Percentiles rank a stretch among this genome's conserved stretches.
phyloP scores from a whole-genome alignment of 2,329 filamentous ascomycete species.

The Arthrobotrys megalospora region DNA sequence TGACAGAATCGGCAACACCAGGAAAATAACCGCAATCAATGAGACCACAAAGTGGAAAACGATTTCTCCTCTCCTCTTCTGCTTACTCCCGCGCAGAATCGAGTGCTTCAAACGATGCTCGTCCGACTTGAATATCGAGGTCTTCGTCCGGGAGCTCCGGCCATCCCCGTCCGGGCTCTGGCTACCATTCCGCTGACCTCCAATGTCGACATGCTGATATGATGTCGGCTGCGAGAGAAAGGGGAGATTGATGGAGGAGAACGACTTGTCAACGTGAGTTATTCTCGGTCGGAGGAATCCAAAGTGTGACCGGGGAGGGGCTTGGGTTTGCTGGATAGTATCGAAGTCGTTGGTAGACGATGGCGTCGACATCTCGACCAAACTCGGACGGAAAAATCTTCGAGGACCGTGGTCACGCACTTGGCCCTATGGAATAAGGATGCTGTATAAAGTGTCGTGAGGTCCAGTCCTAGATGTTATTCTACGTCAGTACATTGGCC shows the following conservation, averaged over 20 bases:
- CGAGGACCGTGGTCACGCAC: background rate
- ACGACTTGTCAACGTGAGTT: slow-evolving; percentile 27
- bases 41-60: slow-evolving; percentile 50
- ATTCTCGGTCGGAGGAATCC: slow-evolving; percentile 45
- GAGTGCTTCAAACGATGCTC: slow-evolving; percentile 51
- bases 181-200: slow-evolving; percentile 17
- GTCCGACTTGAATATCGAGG: slow-evolving; percentile 51
- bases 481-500: background rate
- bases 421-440: background rate
- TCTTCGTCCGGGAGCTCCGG: slow-evolving; percentile 42
- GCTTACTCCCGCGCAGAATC: slow-evolving; percentile 42
- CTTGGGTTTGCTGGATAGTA: slow-evolving; percentile 14
- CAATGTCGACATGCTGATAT: slow-evolving; percentile 36
- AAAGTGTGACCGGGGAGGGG: slow-evolving; percentile 32
- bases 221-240: slow-evolving; percentile 32
- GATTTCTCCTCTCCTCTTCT: slow-evolving; percentile 47
- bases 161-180: slow-evolving; percentile 40
- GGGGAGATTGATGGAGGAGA: slow-evolving; percentile 42
- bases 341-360: slow-evolving; percentile 29
- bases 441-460: slow-evolving; percentile 6
- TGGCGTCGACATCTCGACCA: slow-evolving; percentile 32
- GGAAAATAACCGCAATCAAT: slow-evolving; percentile 44
- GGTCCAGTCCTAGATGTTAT: background rate
- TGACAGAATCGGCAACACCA: slow-evolving; percentile 47
- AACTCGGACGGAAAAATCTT: background rate